A percentile compares a stretch with the other conserved stretches of the same genome.
These are phyloP conservation scores for Hypocreales sp. DNA, from an alignment of 2,329 filamentous ascomycete genomes.

Conservation along the genomic window DNA sequence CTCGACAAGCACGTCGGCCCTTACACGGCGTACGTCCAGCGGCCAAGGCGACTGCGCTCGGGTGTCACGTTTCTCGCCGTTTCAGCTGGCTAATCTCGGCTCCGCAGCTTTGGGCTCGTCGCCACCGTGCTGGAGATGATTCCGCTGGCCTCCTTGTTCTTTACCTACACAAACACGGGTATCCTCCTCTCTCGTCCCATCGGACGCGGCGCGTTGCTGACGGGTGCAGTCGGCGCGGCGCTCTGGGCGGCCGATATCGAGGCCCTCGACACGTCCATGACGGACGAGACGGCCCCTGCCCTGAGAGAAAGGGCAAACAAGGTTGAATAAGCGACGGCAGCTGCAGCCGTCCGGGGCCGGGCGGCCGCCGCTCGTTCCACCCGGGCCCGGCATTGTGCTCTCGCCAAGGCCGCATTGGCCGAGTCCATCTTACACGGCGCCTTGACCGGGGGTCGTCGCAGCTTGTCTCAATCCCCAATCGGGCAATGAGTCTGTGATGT, in stretches of 20 bases:
- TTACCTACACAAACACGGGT: constrained; percentile 78
- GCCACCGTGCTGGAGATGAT: constrained; percentile 75
- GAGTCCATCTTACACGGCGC: too few relatives aligned
- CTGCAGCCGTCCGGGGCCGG: too few relatives aligned
- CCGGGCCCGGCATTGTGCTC: too few relatives aligned
- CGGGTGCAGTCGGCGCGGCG: constrained; percentile 58
- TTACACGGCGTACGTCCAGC: constrained; percentile 58
- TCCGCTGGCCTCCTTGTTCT: constrained; percentile 67
- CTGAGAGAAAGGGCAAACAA: constrained; percentile 33
- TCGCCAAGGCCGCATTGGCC: too few relatives aligned
- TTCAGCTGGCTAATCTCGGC: constrained; percentile 4
- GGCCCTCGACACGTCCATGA: constrained; percentile 31
- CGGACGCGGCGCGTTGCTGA: too few relatives aligned
- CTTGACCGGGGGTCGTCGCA: too few relatives aligned
- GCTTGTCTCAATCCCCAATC: too few relatives aligned
- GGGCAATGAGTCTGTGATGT: too few relatives aligned
- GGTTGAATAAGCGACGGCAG: constrained; percentile 17
- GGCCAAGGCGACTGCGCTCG: not conserved
- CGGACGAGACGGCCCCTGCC: constrained; percentile 31
- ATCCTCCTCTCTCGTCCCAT: constrained; percentile 7
- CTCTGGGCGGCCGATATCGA: constrained; percentile 90
- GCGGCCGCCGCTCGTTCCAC: too few relatives aligned
- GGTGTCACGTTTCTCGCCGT: not conserved
- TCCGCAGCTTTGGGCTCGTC: constrained; percentile 51
- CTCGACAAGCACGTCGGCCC: constrained; percentile 54